Conservation (phyloP, 2,329 filamentous ascomycete genomes). For the Epichloe hybrida region DNA sequence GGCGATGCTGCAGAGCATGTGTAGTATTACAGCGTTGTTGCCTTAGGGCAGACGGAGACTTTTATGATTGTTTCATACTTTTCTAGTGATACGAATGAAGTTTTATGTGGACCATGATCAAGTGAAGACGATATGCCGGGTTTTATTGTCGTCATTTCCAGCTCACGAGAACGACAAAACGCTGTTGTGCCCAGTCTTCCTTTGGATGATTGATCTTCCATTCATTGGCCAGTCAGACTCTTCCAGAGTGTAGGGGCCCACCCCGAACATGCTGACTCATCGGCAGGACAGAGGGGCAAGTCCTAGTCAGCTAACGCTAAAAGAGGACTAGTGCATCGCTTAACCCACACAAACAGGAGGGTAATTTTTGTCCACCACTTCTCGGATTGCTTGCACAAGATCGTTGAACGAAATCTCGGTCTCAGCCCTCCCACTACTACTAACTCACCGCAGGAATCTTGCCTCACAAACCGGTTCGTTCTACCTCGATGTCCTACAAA, state of each 20-base stretch:
- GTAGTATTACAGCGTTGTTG: conserved; percentile 11
- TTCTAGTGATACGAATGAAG: too few species aligned
- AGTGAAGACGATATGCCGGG: not conserved
- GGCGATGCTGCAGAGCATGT: conserved; percentile 14
- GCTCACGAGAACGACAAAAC: not conserved
- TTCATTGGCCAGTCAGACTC: not conserved
- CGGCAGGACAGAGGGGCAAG: conserved; percentile 16
- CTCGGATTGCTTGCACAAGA: conserved; percentile 10
- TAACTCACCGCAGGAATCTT: conserved; percentile 24
- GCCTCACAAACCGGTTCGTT: conserved; percentile 25
- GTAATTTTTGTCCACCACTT: conserved; percentile 23
- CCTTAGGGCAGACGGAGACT: conserved; percentile 1
- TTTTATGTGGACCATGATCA: not conserved
- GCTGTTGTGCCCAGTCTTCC: too few species aligned
- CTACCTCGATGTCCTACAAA: not conserved
- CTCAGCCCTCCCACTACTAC: conserved; percentile 18
- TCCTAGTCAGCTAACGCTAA: conserved; percentile 14
- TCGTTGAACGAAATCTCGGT: conserved; percentile 17
- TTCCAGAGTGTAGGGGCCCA: not conserved
- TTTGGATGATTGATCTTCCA: too few species aligned
- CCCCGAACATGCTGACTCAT: conserved; percentile 12
- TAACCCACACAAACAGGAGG: conserved; percentile 25
- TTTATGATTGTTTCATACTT: not conserved
- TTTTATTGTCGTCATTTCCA: not conserved
- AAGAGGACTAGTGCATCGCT: conserved; percentile 19